phyloP scores from a whole-genome alignment of 495 filamentous ascomycete genomes.

The Penicillium ochrochloron region DNA sequence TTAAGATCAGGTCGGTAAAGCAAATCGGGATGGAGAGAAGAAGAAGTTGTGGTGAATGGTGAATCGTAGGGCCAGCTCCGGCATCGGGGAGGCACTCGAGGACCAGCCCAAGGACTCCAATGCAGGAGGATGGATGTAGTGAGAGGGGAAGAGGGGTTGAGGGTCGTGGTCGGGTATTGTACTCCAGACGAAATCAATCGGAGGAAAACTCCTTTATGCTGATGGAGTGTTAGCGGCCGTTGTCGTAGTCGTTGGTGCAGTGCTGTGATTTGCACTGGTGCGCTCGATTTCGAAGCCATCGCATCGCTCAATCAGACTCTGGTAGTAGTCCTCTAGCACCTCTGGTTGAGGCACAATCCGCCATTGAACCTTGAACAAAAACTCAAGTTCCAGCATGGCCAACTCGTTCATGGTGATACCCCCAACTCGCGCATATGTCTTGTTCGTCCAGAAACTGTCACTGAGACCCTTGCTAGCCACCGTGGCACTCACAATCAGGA shows the following conservation, averaged over 20 bases:
- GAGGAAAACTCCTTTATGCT: conserved; percentile 8
- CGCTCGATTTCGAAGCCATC: conserved; percentile 62
- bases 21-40: not conserved
- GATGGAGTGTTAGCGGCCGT: conserved; percentile 19
- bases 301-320: conserved; percentile 75
- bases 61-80: conserved; percentile 1
- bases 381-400: conserved; percentile 92
- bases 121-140: not conserved
- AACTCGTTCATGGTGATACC: conserved; percentile 87
- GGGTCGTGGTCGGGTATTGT: not conserved
- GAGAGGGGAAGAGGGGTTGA: not conserved
- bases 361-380: conserved; percentile 90
- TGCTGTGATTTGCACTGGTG: conserved; percentile 17
- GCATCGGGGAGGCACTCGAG: conserved; percentile 22
- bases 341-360: conserved; percentile 95
- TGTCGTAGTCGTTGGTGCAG: conserved; percentile 11
- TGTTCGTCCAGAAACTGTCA: conserved; percentile 97
- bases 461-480: conserved; percentile 95
- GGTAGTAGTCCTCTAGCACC: conserved; percentile 89
- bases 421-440: conserved; percentile 90
- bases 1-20: conserved; percentile 20
- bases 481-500: conserved; percentile 92
- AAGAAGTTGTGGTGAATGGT: not conserved
- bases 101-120: conserved; percentile 29
- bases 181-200: not conserved